These are phyloP conservation scores for Metrosideros polymorpha DNA, from an alignment of 441 rosid species.

Conservation along the genomic window DNA sequence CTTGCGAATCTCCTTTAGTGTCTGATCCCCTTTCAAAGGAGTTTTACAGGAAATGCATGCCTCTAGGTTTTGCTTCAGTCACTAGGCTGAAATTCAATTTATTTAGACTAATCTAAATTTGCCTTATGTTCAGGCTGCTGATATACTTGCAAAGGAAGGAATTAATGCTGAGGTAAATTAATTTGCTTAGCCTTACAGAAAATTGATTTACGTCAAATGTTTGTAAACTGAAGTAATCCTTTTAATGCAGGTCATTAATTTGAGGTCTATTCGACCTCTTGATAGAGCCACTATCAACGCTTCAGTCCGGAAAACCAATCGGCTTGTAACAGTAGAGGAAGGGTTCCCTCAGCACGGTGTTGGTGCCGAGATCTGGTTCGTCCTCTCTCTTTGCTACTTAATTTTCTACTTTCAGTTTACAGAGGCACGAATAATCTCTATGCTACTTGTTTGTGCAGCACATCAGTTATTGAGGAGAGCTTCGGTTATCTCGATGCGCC, in stretches of 20 bases:
- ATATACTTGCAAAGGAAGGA: slow-evolving; percentile 86
- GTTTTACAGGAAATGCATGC: not conserved
- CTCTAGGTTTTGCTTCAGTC: not conserved
- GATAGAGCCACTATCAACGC: slow-evolving; percentile 84
- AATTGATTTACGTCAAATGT: not conserved
- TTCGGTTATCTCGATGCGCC: slow-evolving; percentile 15
- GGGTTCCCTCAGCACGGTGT: slow-evolving; percentile 98
- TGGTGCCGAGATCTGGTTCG: slow-evolving; percentile 93
- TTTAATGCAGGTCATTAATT: slow-evolving; percentile 63
- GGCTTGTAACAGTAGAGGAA: slow-evolving; percentile 94
- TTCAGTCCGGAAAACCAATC: slow-evolving; percentile 89
- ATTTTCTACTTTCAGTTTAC: not conserved
- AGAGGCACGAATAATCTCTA: not conserved
- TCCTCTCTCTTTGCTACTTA: not conserved
- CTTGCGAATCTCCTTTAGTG: not conserved
- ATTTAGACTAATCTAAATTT: not conserved
- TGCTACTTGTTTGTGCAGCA: not conserved
- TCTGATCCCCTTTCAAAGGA: not conserved
- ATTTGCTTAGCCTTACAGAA: not conserved
- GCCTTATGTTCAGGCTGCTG: slow-evolving; percentile 64
- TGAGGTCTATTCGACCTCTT: slow-evolving; percentile 89
- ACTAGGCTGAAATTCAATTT: not conserved
- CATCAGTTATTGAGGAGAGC: slow-evolving; percentile 15
- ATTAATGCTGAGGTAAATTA: slow-evolving; percentile 77
- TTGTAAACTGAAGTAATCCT: not conserved